These are phyloP conservation scores for Odontarrhena argentea DNA, from an alignment of 345 rosid genomes.

Conservation along the genomic window DNA sequence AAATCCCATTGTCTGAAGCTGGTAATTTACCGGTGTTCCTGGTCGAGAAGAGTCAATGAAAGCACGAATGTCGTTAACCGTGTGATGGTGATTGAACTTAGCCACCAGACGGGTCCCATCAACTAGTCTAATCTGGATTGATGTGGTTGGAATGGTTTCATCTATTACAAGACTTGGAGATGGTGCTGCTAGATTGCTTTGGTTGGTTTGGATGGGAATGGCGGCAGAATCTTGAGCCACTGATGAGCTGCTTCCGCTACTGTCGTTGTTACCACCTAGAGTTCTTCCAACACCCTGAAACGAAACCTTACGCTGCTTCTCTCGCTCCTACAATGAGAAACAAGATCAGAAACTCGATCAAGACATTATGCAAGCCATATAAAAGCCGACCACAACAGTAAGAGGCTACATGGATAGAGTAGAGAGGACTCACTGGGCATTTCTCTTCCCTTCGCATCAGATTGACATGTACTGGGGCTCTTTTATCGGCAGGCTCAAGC, in stretches of 20 bases:
- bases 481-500: conserved; percentile 91
- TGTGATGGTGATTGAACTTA: conserved; percentile 74
- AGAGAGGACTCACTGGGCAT: conserved; percentile 69
- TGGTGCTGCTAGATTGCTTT: conserved; percentile 42
- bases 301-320: conserved; percentile 58
- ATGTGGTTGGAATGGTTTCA: conserved; percentile 66
- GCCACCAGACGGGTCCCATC: conserved; percentile 80
- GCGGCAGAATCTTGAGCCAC: conserved; percentile 34
- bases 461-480: conserved; percentile 86
- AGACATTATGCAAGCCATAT: not conserved
- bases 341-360: conserved; percentile 6
- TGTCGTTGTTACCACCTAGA: conserved; percentile 54
- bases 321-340: conserved; percentile 63
- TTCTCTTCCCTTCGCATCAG: conserved; percentile 77
- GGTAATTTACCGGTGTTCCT: conserved; percentile 62
- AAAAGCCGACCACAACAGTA: not conserved
- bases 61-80: conserved; percentile 59
- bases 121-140: conserved; percentile 82
- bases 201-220: conserved; percentile 44
- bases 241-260: conserved; percentile 35
- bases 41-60: conserved; percentile 81
- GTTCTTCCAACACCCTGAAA: conserved; percentile 97
- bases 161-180: conserved; percentile 54
- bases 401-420: not conserved
- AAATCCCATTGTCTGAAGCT: conserved; percentile 93